phyloP scores from a whole-genome alignment of 2,329 filamentous ascomycete species.

The Alternaria solani region DNA sequence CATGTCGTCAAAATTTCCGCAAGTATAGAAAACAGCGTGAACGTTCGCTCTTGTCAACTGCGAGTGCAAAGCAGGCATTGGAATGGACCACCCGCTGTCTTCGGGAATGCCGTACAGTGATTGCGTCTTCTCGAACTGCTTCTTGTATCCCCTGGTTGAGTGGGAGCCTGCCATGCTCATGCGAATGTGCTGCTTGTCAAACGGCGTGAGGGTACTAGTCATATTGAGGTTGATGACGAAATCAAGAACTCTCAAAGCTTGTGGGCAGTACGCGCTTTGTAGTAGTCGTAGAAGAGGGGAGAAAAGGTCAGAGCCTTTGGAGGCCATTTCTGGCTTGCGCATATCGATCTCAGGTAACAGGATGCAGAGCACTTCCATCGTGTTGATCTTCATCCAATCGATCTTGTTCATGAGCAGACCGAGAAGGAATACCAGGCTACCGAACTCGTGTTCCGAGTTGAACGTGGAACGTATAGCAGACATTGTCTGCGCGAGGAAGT shows the following conservation, averaged over 20 bases:
- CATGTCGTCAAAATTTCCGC: conserved; percentile 62
- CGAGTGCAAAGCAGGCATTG: conserved; percentile 88
- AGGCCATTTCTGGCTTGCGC: conserved; percentile 86
- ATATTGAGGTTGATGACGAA: conserved; percentile 96
- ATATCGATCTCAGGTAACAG: conserved; percentile 92
- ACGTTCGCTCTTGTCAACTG: conserved; percentile 88
- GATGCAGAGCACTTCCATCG: conserved; percentile 86
- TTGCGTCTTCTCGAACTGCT: conserved; percentile 93
- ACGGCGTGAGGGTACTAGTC: conserved; percentile 76
- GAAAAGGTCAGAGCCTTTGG: conserved; percentile 92
- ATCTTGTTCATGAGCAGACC: conserved; percentile 88
- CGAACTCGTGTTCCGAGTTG: conserved; percentile 82
- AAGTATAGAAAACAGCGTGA: conserved; percentile 95
- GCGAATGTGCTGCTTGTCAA: conserved; percentile 91
- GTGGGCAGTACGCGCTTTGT: conserved; percentile 92
- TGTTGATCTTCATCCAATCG: conserved; percentile 90
- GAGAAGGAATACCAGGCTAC: conserved; percentile 87
- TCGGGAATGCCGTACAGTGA: conserved; percentile 97
- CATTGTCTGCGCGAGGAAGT: conserved; percentile 79
- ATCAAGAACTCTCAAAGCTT: conserved; percentile 89
- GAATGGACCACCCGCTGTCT: conserved; percentile 94
- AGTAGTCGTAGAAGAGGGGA: conserved; percentile 88
- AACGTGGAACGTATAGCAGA: conserved; percentile 78
- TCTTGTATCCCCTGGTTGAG: conserved; percentile 79
- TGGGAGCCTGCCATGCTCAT: conserved; percentile 98